A percentile compares a stretch with the other conserved stretches of the same genome.
phyloP scores from a whole-genome alignment of 805 yeast genomes.

The Ogataea chonburiensis region DNA sequence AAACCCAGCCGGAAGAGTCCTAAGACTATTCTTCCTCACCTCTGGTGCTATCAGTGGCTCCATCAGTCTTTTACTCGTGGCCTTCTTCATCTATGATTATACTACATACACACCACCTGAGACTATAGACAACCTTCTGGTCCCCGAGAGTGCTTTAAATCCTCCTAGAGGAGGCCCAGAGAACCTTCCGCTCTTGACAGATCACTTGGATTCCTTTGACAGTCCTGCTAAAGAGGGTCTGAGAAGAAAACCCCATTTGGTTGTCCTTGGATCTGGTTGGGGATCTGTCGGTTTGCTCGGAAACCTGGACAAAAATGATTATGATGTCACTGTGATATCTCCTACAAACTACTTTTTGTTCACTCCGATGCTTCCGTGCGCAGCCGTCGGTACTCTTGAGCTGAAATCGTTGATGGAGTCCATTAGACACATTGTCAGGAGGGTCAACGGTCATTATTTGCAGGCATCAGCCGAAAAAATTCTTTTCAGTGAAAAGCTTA shows the following conservation, averaged over 20 bases:
- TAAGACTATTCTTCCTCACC: conserved; percentile 36
- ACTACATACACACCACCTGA: conserved; percentile 55
- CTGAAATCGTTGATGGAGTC: conserved; percentile 64
- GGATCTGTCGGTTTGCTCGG: conserved; percentile 62
- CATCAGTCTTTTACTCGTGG: conserved; percentile 40
- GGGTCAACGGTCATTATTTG: conserved; percentile 57
- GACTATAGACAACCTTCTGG: conserved; percentile 42
- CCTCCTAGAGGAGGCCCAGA: conserved; percentile 71
- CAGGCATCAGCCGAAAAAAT: conserved; percentile 62
- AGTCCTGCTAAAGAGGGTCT: conserved; percentile 43
- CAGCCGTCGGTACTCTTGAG: conserved; percentile 70
- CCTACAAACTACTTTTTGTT: conserved; percentile 69
- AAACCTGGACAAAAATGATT: conserved; percentile 49
- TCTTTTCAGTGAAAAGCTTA: conserved; percentile 52
- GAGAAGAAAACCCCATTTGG: conserved; percentile 53
- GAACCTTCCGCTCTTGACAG: conserved; percentile 58
- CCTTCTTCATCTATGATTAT: conserved; percentile 62
- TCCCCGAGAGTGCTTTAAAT: conserved; percentile 51
- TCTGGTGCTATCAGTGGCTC: conserved; percentile 46
- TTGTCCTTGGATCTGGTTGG: conserved; percentile 70
- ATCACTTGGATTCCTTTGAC: conserved; percentile 59
- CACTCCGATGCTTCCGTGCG: conserved; percentile 67
- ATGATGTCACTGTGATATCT: conserved; percentile 64
- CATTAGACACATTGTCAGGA: conserved; percentile 53
- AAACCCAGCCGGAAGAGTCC: conserved; percentile 32